Evolutionary conservation across 2,329 filamentous ascomycete genomes (phyloP).

Genomic region (Tolypocladium paradoxum): DNA sequence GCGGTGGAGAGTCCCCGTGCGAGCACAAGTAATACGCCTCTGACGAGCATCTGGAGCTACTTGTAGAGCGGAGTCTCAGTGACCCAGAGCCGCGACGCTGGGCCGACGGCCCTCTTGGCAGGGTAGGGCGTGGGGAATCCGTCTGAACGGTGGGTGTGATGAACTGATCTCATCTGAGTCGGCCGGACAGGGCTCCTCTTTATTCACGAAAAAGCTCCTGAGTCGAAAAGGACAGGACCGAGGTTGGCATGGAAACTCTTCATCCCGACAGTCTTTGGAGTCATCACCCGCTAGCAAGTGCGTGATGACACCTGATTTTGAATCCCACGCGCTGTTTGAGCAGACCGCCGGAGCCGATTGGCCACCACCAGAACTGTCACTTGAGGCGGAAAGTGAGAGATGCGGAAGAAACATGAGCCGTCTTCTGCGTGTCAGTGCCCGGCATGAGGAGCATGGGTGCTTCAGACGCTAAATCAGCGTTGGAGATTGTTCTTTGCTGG

Average conservation of each 20-base stretch:
- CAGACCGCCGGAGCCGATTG: neutral
- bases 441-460: neutral
- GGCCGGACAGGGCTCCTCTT: neutral
- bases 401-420: neutral
- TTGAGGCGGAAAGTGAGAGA: neutral
- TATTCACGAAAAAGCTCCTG: neutral
- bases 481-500: neutral
- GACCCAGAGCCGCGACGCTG: neutral
- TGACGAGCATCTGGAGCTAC: neutral
- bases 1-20: neutral
- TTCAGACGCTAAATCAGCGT: neutral
- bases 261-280: neutral
- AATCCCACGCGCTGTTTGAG: neutral
- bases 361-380: neutral
- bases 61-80: neutral
- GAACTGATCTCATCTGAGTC: neutral
- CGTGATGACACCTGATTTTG: neutral
- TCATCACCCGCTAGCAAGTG: neutral
- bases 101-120: neutral
- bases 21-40: too few relatives aligned
- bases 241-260: neutral
- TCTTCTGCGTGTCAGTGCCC: neutral
- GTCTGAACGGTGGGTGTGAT: neutral
- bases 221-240: neutral
- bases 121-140: neutral